phyloP scores from a whole-genome alignment of 2,329 filamentous ascomycete species.

The Monilinia laxa region DNA sequence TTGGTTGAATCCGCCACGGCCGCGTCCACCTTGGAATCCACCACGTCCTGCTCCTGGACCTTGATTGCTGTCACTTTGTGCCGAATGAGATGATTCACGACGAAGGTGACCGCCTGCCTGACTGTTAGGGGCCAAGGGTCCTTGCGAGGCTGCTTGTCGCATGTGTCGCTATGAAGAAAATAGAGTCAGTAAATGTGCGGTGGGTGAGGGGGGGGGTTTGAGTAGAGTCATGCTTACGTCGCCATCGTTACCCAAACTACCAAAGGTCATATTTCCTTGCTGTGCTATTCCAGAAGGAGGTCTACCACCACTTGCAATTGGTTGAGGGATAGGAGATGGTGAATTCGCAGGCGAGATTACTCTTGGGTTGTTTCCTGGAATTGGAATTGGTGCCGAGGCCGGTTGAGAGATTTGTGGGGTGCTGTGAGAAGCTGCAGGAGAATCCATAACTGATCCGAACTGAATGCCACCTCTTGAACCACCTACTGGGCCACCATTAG shows the following conservation, averaged over 20 bases:
- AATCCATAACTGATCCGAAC: conserved; percentile 75
- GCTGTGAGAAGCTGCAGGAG: conserved; percentile 65
- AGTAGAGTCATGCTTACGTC: conserved; percentile 60
- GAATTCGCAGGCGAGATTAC: conserved; percentile 83
- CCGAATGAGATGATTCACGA: conserved; percentile 81
- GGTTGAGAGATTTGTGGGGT: conserved; percentile 55
- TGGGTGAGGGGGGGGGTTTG: conserved; percentile 26
- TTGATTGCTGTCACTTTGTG: conserved; percentile 69
- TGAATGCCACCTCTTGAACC: conserved; percentile 66
- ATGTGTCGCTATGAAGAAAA: conserved; percentile 58
- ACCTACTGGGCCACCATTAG: conserved; percentile 71
- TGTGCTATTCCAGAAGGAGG: conserved; percentile 75
- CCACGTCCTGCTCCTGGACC: conserved; percentile 51
- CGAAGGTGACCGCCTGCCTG: conserved; percentile 73
- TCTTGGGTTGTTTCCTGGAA: conserved; percentile 64
- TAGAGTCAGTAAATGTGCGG: conserved; percentile 32
- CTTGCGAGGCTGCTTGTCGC: conserved; percentile 63
- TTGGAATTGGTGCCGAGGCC: conserved; percentile 58
- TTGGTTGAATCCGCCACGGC: conserved; percentile 58
- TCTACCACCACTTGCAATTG: conserved; percentile 67
- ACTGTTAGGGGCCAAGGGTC: conserved; percentile 58
- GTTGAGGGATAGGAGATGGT: conserved; percentile 90
- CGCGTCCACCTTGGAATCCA: conserved; percentile 55
- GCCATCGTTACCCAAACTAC: conserved; percentile 77
- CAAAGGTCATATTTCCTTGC: conserved; percentile 73